Evolutionary conservation across 1,284 basidiomycete genomes (phyloP).

Genomic region (Tylopilus sp.): DNA sequence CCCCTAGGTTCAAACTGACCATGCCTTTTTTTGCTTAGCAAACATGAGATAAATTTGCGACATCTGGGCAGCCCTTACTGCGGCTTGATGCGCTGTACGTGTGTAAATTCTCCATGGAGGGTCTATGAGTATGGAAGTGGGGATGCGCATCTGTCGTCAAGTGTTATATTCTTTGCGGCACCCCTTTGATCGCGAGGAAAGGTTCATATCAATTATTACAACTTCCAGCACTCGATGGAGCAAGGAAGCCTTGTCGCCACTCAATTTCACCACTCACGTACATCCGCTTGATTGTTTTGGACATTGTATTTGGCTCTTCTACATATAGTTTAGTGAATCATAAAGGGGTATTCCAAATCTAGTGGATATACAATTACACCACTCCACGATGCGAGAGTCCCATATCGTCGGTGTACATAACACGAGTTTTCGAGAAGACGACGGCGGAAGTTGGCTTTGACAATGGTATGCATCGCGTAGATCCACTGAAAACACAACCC

Average conservation of each 20-base stretch:
- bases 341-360: conserved; percentile 24
- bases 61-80: neutral
- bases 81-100: neutral
- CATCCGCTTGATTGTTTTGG: neutral
- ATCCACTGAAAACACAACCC: conserved; percentile 17
- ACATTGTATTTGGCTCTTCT: neutral
- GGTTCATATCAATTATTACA: neutral
- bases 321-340: conserved; percentile 1
- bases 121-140: neutral
- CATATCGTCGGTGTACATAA: conserved; percentile 6
- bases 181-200: neutral
- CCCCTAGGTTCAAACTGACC: conserved; percentile 3
- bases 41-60: conserved; percentile 9
- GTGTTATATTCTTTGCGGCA: neutral
- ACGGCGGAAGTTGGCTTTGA: neutral
- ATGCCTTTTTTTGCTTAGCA: conserved; percentile 6
- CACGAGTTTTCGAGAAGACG: neutral
- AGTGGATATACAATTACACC: conserved; percentile 24
- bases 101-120: conserved; percentile 5
- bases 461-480: neutral
- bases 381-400: conserved; percentile 20
- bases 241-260: neutral
- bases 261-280: conserved; percentile 18
- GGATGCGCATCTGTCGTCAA: neutral
- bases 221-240: neutral